These are phyloP conservation scores for Calonectria henricotiae DNA, from an alignment of 2,329 filamentous ascomycete genomes.

Conservation along the genomic window DNA sequence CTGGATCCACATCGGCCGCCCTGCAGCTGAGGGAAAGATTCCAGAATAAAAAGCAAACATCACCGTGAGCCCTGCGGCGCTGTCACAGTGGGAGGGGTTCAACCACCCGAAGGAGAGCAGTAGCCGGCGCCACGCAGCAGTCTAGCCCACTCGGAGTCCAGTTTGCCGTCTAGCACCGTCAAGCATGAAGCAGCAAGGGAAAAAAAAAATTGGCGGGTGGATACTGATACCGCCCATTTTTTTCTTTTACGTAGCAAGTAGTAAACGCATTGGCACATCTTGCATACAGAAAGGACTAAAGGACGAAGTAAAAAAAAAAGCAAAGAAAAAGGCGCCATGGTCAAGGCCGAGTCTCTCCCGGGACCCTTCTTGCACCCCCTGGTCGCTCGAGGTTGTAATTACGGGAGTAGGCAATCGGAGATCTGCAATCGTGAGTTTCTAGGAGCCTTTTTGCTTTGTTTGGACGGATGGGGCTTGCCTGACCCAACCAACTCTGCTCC, in stretches of 20 bases:
- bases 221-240: slow-evolving; percentile 13
- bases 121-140: slow-evolving; percentile 29
- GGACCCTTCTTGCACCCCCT: neutral
- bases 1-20: slow-evolving; percentile 38
- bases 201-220: slow-evolving; percentile 10
- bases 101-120: slow-evolving; percentile 26
- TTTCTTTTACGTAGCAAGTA: slow-evolving; percentile 2
- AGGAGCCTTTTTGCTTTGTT: slow-evolving; percentile 25
- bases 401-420: slow-evolving; percentile 23
- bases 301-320: slow-evolving; percentile 21
- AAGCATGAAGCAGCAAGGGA: slow-evolving; percentile 18
- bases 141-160: slow-evolving; percentile 19
- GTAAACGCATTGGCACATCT: slow-evolving; percentile 1
- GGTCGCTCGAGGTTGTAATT: slow-evolving; percentile 13
- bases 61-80: slow-evolving; percentile 19
- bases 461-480: slow-evolving; percentile 18
- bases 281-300: slow-evolving; percentile 7
- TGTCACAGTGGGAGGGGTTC: slow-evolving; percentile 17
- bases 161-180: slow-evolving; percentile 10
- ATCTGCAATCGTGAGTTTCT: slow-evolving; percentile 20
- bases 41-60: slow-evolving; percentile 51
- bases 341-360: slow-evolving; percentile 3
- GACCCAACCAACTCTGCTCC: slow-evolving; percentile 14
- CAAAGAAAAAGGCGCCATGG: neutral
- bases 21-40: slow-evolving; percentile 43